Evolutionary conservation across 2,329 filamentous ascomycete genomes (phyloP).

Genomic region (Alternaria angustiovoidea): DNA sequence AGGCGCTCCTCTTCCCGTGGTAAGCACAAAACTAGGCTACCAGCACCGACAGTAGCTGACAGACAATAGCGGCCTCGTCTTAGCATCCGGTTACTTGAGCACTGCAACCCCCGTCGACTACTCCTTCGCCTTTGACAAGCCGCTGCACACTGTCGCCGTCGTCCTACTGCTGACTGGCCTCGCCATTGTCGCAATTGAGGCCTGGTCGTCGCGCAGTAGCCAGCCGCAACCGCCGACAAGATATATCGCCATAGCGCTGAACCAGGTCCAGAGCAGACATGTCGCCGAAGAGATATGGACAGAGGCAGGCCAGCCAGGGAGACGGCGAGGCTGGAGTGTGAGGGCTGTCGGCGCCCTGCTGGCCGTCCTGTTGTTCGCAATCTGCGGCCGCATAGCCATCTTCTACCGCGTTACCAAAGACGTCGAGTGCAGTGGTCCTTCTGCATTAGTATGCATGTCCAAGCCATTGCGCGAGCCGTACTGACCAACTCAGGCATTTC

Average conservation of each 20-base stretch:
- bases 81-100: slow-evolving; percentile 45
- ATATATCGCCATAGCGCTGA: slow-evolving; percentile 44
- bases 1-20: slow-evolving; percentile 48
- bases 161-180: slow-evolving; percentile 45
- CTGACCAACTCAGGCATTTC: slow-evolving; percentile 37
- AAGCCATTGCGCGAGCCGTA: neutral
- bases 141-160: slow-evolving; percentile 44
- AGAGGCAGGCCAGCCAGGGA: slow-evolving; percentile 27
- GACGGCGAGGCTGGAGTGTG: slow-evolving; percentile 26
- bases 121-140: slow-evolving; percentile 49
- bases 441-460: slow-evolving; percentile 30
- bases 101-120: slow-evolving; percentile 39
- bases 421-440: slow-evolving; percentile 44
- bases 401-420: slow-evolving; percentile 40
- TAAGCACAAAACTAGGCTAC: slow-evolving; percentile 21
- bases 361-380: slow-evolving; percentile 38
- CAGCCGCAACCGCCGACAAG: slow-evolving; percentile 30
- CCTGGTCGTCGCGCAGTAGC: slow-evolving; percentile 26
- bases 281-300: slow-evolving; percentile 39
- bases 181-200: slow-evolving; percentile 39
- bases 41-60: slow-evolving; percentile 24
- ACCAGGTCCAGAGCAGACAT: slow-evolving; percentile 31
- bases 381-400: slow-evolving; percentile 43
- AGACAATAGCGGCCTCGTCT: slow-evolving; percentile 43
- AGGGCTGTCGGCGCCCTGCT: slow-evolving; percentile 36